Evolutionary conservation across 306 rosid species (phyloP).

Genomic region (Sophora flavescens): DNA sequence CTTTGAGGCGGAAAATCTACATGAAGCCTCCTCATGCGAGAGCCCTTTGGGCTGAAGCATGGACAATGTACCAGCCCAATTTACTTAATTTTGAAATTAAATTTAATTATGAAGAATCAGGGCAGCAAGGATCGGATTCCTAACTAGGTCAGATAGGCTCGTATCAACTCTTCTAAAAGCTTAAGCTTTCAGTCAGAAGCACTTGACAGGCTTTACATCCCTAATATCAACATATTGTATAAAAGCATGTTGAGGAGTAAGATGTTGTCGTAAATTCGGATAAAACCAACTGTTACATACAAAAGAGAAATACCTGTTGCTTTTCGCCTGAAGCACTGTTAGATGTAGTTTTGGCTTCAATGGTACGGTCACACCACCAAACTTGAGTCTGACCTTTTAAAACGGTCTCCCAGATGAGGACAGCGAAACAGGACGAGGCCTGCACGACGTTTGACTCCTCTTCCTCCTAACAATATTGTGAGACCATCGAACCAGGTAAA

Average conservation of each 20-base stretch:
- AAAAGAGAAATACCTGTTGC: constrained; percentile 64
- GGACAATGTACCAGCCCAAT: neutral
- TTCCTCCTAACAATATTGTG: constrained; percentile 76
- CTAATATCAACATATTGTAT: neutral
- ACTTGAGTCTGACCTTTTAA: constrained; percentile 89
- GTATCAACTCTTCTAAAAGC: neutral
- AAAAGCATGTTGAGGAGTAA: constrained; percentile 6
- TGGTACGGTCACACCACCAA: constrained; percentile 83
- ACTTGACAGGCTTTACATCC: constrained; percentile 19
- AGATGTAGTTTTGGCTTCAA: constrained; percentile 75
- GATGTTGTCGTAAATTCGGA: constrained; percentile 21
- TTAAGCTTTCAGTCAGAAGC: neutral
- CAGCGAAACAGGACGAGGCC: constrained; percentile 83
- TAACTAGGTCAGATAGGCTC: neutral
- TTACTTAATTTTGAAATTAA: constrained; percentile 21
- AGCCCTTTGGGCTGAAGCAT: constrained; percentile 36
- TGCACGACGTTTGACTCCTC: constrained; percentile 86
- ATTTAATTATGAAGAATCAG: constrained; percentile 50
- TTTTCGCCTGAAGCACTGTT: constrained; percentile 68
- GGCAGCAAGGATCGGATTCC: neutral
- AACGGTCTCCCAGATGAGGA: constrained; percentile 68
- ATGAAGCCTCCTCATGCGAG: neutral
- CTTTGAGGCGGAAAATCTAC: constrained; percentile 7
- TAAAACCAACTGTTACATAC: neutral
- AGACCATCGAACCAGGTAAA: constrained; percentile 62